These are phyloP conservation scores for Diaporthe velutina DNA, from an alignment of 2,329 filamentous ascomycete genomes.

Conservation along the genomic window DNA sequence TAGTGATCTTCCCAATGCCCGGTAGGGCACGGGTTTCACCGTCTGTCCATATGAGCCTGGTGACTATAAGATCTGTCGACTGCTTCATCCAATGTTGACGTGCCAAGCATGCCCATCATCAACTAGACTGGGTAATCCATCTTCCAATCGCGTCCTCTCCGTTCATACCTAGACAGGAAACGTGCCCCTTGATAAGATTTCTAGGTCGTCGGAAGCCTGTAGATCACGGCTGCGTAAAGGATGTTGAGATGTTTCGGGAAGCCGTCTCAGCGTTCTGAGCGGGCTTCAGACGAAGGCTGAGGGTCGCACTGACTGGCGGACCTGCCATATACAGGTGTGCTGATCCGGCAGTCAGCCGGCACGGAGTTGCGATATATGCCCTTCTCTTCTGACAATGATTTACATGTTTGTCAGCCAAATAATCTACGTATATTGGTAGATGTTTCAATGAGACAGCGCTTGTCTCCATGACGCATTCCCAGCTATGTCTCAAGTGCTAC, in stretches of 20 bases:
- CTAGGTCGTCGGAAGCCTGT: not conserved
- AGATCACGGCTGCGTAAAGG: not conserved
- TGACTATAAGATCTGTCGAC: not conserved
- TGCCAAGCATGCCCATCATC: too few relatives aligned
- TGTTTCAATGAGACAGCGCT: not conserved
- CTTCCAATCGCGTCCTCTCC: constrained; percentile 6
- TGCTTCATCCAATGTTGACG: not conserved
- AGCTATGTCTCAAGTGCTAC: too few relatives aligned
- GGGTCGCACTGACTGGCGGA: not conserved
- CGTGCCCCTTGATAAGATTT: not conserved
- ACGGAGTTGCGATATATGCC: not conserved
- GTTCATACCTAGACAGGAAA: not conserved
- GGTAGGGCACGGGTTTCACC: constrained; percentile 1
- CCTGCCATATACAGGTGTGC: not conserved
- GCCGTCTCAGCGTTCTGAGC: constrained; percentile 10
- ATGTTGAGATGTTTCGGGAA: constrained; percentile 10
- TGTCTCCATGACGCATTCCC: not conserved
- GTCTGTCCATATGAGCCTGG: not conserved
- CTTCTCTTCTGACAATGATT: not conserved
- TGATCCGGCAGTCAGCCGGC: not conserved
- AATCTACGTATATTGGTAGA: too few relatives aligned
- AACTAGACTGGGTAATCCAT: not conserved
- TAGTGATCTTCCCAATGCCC: not conserved
- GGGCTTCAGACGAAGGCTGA: constrained; percentile 16
- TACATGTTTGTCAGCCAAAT: too few relatives aligned